Conservation (phyloP, 352 stramenopile species). For the Pythium guiyangense region DNA sequence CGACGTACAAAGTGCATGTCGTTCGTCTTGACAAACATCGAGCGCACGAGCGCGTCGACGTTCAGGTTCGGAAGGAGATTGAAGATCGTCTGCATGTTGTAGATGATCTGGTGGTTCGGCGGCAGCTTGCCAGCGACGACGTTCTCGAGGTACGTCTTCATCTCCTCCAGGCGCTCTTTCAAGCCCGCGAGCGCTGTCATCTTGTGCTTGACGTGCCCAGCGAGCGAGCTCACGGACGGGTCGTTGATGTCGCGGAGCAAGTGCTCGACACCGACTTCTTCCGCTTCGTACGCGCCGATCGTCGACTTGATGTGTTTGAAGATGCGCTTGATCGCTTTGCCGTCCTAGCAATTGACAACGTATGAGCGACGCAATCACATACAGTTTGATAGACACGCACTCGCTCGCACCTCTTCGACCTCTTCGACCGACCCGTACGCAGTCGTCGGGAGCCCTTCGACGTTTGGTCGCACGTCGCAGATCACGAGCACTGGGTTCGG, state of each 20-base stretch:
- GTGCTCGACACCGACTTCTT: conserved; percentile 98
- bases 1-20: conserved; percentile 97
- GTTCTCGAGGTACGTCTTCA: conserved; percentile 97
- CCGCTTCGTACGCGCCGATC: conserved; percentile 94
- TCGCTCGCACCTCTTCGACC: conserved; percentile 87
- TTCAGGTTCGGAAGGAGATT: conserved; percentile 99
- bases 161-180: conserved; percentile 94
- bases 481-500: conserved; percentile 97
- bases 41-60: conserved; percentile 94
- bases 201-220: conserved; percentile 98
- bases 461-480: conserved; percentile 96
- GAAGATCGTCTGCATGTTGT: conserved; percentile 99
- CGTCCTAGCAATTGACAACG: conserved; percentile 59
- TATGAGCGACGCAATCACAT: too few relatives aligned
- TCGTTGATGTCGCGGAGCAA: conserved; percentile 99
- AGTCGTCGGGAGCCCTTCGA: conserved; percentile 95
- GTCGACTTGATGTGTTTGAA: conserved; percentile 98
- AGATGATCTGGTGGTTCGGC: conserved; percentile 94
- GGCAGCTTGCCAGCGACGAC: conserved; percentile 78
- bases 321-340: conserved; percentile 94
- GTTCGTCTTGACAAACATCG: conserved; percentile 99
- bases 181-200: conserved; percentile 94
- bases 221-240: conserved; percentile 97
- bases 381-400: too few relatives aligned
- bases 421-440: conserved; percentile 97